Evolutionary conservation across 2,329 filamentous ascomycete species (phyloP).

Genomic region (Coleophoma cylindrospora): DNA sequence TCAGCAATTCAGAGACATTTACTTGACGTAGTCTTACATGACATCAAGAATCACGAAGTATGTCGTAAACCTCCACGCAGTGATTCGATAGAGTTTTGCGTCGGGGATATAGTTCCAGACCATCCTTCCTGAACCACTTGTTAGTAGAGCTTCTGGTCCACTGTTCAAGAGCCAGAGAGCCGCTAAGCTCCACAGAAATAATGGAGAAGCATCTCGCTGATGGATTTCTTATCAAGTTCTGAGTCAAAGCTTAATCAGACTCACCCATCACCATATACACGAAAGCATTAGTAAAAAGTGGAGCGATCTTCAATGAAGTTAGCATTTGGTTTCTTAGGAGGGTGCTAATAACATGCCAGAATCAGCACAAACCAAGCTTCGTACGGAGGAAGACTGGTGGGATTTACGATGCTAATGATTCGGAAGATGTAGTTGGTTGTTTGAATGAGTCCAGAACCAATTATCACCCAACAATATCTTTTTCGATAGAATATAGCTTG

Average conservation of each 20-base stretch:
- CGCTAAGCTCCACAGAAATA: background rate
- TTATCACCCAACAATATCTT: slow-evolving; percentile 15
- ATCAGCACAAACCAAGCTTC: slow-evolving; percentile 16
- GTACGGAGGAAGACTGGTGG: slow-evolving; percentile 20
- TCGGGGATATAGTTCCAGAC: slow-evolving; percentile 17
- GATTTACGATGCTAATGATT: slow-evolving; percentile 15
- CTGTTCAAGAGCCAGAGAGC: too few relatives aligned
- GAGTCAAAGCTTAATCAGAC: background rate
- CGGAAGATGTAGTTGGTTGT: slow-evolving; percentile 12
- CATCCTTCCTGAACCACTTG: slow-evolving; percentile 14
- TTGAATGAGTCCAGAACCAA: slow-evolving; percentile 8
- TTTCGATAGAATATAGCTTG: slow-evolving; percentile 29
- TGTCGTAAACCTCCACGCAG: slow-evolving; percentile 15
- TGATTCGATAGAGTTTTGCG: slow-evolving; percentile 13
- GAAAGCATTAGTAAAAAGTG: slow-evolving; percentile 21
- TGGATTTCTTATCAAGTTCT: background rate
- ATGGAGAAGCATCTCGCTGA: background rate
- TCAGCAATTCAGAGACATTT: background rate
- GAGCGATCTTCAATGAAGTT: slow-evolving; percentile 11
- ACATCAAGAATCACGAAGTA: slow-evolving; percentile 23
- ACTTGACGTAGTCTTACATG: slow-evolving; percentile 10
- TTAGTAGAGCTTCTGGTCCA: background rate
- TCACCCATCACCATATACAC: slow-evolving; percentile 19
- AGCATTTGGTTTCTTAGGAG: background rate
- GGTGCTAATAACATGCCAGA: slow-evolving; percentile 5